Evolutionary conservation across 352 stramenopile genomes (phyloP), one percentile per base, ranked within the genome.

Genomic region (Lagenidium sp.): DNA sequence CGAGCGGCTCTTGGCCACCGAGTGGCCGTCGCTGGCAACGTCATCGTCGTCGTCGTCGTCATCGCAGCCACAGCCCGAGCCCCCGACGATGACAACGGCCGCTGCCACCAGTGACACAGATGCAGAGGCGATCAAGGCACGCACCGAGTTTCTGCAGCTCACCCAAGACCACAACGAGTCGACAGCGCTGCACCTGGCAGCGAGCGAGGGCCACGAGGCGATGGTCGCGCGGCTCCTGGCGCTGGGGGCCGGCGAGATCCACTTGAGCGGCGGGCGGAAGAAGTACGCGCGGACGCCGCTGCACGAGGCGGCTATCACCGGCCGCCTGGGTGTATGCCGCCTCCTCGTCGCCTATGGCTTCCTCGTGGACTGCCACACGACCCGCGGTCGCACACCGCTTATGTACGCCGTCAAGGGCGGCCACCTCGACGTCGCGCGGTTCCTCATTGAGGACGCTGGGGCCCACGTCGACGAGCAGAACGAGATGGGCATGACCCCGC

Each of bases 341-440:
- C 25, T 79, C 25, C 55, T 87, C 18, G 67, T 90, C 16, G 52
- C 58, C 28, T 75, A 65, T 36, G 78, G 72, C 0, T 62, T 84
- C 16, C 52, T 86, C 11, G 72, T 90, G 18, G 72, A 85, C 36
- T 84, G 72, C 44, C 78, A 90, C 60, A 90, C 78, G 34, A 90
- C 78, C 19, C 69, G 78, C 31, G 71, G 64, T 11, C 60, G 78
- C 18, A 90, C 78, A 25, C 78, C 72, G 35, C 58, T 90, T 30
- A 83, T 90, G 75, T 87, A 87, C 36, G 68, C 73, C 15, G 66
- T 78, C 13, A 85, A 82, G 35, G 71, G 74, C 28, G 67, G 69
- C 41, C 73, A 84, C 34, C 24, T 84, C 35, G 56, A 68, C 2
- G 44, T 83, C 2, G 65, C 56, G 6, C 43, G 41, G 22, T 85